Evolutionary conservation across 805 yeast species (phyloP).

Genomic region (Candida sphagnicola): DNA sequence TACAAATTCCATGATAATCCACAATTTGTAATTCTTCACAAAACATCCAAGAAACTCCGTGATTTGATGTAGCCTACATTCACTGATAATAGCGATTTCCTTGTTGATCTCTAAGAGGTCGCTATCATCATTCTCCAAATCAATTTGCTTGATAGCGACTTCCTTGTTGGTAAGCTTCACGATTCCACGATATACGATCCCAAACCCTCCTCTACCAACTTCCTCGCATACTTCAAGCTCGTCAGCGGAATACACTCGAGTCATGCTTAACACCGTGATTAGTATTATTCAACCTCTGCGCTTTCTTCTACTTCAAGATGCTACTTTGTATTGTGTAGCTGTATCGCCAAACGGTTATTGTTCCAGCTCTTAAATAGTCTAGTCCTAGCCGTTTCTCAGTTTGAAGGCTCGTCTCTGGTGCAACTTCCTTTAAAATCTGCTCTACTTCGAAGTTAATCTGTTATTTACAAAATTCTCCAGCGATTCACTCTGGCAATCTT

Average conservation of each 20-base stretch:
- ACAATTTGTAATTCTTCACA: slow-evolving; percentile 61
- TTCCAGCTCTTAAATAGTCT: too few species aligned
- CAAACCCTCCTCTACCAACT: slow-evolving; percentile 77
- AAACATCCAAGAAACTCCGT: slow-evolving; percentile 71
- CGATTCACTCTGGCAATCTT: too few species aligned
- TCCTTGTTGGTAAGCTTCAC: slow-evolving; percentile 40
- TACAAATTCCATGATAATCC: slow-evolving; percentile 81
- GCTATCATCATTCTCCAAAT: slow-evolving; percentile 58
- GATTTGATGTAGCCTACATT: slow-evolving; percentile 58
- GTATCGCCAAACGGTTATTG: too few species aligned
- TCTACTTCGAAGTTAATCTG: too few species aligned
- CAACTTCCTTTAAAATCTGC: too few species aligned
- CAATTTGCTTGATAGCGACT: slow-evolving; percentile 65
- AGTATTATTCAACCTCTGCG: too few species aligned
- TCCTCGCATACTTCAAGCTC: slow-evolving; percentile 45
- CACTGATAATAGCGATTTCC: slow-evolving; percentile 66
- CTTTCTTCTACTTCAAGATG: too few species aligned
- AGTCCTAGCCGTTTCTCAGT: too few species aligned
- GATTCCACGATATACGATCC: slow-evolving; percentile 65
- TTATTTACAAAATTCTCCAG: too few species aligned
- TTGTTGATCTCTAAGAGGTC: slow-evolving; percentile 70
- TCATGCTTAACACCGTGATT: too few species aligned
- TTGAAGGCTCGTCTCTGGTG: too few species aligned
- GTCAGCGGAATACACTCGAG: slow-evolving; percentile 26
- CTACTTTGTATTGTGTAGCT: too few species aligned